phyloP scores from a whole-genome alignment of 2,329 filamentous ascomycete genomes.

The Albifimbria verrucaria region DNA sequence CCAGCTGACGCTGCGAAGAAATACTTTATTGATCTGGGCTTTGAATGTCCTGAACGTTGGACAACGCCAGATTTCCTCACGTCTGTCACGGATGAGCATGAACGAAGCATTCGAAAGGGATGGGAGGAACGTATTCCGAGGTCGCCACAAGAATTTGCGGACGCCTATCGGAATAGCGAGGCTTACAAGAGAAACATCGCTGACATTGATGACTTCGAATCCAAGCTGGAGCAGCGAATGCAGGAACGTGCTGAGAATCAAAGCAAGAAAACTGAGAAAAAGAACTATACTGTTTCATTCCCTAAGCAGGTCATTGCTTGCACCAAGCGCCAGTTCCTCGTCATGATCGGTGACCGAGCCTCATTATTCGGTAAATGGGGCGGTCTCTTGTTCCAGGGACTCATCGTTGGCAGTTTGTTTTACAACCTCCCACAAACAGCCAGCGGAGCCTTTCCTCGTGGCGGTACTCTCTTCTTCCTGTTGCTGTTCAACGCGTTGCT shows the following conservation, averaged over 20 bases:
- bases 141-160: slow-evolving; percentile 63
- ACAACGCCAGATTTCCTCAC: slow-evolving; percentile 76
- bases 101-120: slow-evolving; percentile 64
- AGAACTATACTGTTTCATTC: slow-evolving; percentile 75
- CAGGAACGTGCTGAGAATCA: slow-evolving; percentile 52
- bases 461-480: slow-evolving; percentile 47
- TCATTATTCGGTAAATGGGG: slow-evolving; percentile 78
- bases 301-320: slow-evolving; percentile 66
- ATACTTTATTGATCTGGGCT: slow-evolving; percentile 71
- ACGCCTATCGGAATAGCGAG: slow-evolving; percentile 61
- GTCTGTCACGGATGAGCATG: slow-evolving; percentile 70
- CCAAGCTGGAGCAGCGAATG: slow-evolving; percentile 51
- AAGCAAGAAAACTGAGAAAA: slow-evolving; percentile 64
- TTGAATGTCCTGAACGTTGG: slow-evolving; percentile 67
- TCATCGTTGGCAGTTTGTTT: slow-evolving; percentile 79
- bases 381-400: slow-evolving; percentile 68
- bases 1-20: slow-evolving; percentile 57
- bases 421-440: slow-evolving; percentile 62
- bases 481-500: slow-evolving; percentile 59
- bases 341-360: slow-evolving; percentile 71
- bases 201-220: slow-evolving; percentile 62
- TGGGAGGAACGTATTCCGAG: slow-evolving; percentile 66
- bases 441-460: slow-evolving; percentile 58
- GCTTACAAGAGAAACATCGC: slow-evolving; percentile 57
- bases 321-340: slow-evolving; percentile 74